Evolutionary conservation across 1,284 basidiomycete species (phyloP).

Genomic region (Ustilago sp.): DNA sequence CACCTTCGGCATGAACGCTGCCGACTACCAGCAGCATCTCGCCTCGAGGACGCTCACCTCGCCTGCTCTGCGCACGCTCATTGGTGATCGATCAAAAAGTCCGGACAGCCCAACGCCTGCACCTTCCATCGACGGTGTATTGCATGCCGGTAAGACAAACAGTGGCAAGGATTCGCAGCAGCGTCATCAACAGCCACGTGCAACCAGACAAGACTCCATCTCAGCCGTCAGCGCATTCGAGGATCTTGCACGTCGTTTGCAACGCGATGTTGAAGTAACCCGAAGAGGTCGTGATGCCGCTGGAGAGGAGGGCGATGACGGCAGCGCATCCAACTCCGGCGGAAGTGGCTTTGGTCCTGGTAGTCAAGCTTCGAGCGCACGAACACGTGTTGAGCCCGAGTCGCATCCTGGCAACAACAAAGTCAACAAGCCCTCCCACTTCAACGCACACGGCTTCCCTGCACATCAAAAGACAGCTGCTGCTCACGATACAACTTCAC

Average conservation of each 20-base stretch:
- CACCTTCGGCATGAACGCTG: conserved; percentile 45
- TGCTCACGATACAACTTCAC: conserved; percentile 21
- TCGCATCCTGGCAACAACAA: conserved; percentile 16
- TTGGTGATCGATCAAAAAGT: conserved; percentile 49
- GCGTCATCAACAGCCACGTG: conserved; percentile 23
- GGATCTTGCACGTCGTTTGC: conserved; percentile 43
- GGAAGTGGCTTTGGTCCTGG: conserved; percentile 52
- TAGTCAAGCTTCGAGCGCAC: conserved; percentile 50
- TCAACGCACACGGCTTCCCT: conserved; percentile 44
- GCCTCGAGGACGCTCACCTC: conserved; percentile 47
- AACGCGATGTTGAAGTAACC: conserved; percentile 45
- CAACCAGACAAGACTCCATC: conserved; percentile 10
- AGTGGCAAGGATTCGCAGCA: conserved; percentile 8
- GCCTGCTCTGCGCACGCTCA: conserved; percentile 44
- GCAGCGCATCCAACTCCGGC: conserved; percentile 47
- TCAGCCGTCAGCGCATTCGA: conserved; percentile 45
- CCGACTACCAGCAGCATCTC: conserved; percentile 50
- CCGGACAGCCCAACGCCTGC: conserved; percentile 51
- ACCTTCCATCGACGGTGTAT: conserved; percentile 42
- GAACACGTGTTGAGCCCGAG: conserved; percentile 37
- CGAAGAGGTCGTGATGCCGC: conserved; percentile 13
- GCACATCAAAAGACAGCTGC: conserved; percentile 20
- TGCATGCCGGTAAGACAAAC: conserved; percentile 23
- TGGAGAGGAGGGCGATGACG: conserved; percentile 37
- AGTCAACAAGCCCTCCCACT: conserved; percentile 20